Conservation (phyloP, 345 rosid genomes). For the Garcia nutans region DNA sequence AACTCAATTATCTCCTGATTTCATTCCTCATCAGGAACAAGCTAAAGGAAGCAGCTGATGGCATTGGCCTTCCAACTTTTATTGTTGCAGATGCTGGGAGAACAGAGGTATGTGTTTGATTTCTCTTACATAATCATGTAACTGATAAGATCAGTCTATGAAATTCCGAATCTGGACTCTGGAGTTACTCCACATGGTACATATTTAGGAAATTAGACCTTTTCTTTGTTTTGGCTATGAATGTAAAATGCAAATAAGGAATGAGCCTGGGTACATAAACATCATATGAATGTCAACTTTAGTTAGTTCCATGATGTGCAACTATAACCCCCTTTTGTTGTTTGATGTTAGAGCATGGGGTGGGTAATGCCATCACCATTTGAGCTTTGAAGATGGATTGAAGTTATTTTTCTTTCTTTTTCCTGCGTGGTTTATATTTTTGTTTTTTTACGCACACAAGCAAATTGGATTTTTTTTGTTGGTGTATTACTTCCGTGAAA, state of each 20-base stretch:
- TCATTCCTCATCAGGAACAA: conserved; percentile 51
- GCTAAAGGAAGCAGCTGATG: conserved; percentile 75
- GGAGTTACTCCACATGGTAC: not conserved
- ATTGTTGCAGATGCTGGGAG: conserved; percentile 96
- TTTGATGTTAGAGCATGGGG: not conserved
- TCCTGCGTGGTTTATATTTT: not conserved
- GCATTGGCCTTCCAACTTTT: conserved; percentile 78
- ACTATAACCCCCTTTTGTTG: not conserved
- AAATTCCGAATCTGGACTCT: not conserved
- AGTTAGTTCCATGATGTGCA: not conserved
- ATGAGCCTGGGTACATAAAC: not conserved
- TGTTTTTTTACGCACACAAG: too few relatives aligned
- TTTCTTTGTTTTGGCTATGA: not conserved
- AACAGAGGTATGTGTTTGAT: conserved; percentile 57
- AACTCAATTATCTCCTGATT: not conserved
- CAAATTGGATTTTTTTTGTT: too few relatives aligned
- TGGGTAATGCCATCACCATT: not conserved
- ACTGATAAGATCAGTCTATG: not conserved
- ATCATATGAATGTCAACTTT: not conserved
- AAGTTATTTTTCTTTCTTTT: not conserved
- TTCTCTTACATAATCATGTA: not conserved
- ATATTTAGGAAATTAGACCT: not conserved
- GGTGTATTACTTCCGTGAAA: too few relatives aligned
- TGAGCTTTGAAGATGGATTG: too few relatives aligned
- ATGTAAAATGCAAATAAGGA: not conserved